phyloP scores from a whole-genome alignment of 257 asterid genomes.

The Scutellaria baicalensis region DNA sequence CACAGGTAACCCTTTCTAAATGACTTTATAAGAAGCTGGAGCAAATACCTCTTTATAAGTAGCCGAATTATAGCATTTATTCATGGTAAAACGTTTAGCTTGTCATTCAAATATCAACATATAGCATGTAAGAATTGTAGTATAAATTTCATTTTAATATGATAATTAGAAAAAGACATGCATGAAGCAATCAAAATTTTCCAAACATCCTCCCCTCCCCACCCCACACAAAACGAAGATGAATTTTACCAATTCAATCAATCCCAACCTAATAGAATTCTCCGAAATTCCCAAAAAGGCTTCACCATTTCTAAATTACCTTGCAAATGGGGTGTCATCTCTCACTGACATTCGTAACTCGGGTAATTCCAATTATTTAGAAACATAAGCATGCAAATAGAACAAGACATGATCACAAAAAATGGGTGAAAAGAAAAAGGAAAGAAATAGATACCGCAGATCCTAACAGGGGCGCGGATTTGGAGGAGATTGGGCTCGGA shows the following conservation, averaged over 20 bases:
- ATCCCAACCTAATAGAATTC: neutral
- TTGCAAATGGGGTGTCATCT: too few relatives aligned
- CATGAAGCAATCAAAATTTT: constrained; percentile 6
- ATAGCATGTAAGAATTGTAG: neutral
- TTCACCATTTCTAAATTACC: too few relatives aligned
- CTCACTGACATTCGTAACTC: too few relatives aligned
- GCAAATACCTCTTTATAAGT: neutral
- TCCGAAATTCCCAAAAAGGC: too few relatives aligned
- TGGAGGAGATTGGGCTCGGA: constrained; percentile 71
- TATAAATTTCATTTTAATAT: too few relatives aligned
- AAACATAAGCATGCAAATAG: neutral
- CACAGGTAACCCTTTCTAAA: neutral
- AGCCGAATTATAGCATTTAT: neutral
- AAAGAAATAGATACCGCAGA: constrained; percentile 47
- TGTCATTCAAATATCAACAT: neutral
- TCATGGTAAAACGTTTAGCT: neutral
- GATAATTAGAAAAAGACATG: neutral
- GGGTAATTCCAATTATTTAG: neutral
- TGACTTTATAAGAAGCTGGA: neutral
- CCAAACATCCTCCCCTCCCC: neutral
- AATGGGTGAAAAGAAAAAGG: neutral
- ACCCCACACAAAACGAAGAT: neutral
- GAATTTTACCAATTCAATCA: neutral
- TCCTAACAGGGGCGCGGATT: constrained; percentile 69
- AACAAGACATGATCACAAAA: neutral